Percentiles rank a stretch among this genome's conserved stretches.
Evolutionary conservation across 768 basidiomycete genomes (phyloP).

Genomic region (Daedaleopsis nitida): DNA sequence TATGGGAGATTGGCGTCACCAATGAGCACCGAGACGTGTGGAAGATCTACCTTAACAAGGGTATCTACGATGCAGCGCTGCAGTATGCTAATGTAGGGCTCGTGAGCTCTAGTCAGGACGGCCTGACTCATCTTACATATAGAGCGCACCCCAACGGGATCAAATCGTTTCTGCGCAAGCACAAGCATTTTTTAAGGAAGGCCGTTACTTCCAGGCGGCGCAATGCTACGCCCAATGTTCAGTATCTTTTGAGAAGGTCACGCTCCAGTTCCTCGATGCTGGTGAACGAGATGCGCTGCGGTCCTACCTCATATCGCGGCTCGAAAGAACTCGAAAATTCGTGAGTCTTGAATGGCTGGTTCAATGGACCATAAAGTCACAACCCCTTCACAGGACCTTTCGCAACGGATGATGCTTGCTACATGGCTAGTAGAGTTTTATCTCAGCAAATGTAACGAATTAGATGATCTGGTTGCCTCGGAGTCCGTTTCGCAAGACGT

Average conservation of each 20-base stretch:
- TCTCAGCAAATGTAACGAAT: slow-evolving; percentile 92
- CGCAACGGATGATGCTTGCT: slow-evolving; percentile 95
- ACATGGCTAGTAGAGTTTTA: slow-evolving; percentile 99
- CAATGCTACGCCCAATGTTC: slow-evolving; percentile 91
- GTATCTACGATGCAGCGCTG: slow-evolving; percentile 76
- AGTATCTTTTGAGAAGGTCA: slow-evolving; percentile 87
- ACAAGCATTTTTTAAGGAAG: slow-evolving; percentile 73
- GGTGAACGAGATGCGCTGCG: slow-evolving; percentile 89
- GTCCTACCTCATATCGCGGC: slow-evolving; percentile 83
- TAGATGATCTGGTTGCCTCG: slow-evolving; percentile 92
- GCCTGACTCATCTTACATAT: neutral
- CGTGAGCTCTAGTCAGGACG: neutral
- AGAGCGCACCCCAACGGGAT: slow-evolving; percentile 91
- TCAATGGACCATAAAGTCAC: neutral
- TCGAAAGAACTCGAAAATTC: slow-evolving; percentile 82
- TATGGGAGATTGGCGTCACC: slow-evolving; percentile 82
- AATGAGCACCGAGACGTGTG: slow-evolving; percentile 96
- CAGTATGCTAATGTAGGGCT: slow-evolving; percentile 73
- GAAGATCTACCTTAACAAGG: slow-evolving; percentile 83
- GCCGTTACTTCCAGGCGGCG: slow-evolving; percentile 88
- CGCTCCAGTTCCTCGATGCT: slow-evolving; percentile 85
- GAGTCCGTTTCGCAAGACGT: slow-evolving; percentile 80
- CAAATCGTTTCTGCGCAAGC: slow-evolving; percentile 83
- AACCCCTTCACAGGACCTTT: slow-evolving; percentile 63
- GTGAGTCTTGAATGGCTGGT: slow-evolving; percentile 44